Evolutionary conservation across 139 green algal species (phyloP).

Genomic region (Micromonas pusilla): DNA sequence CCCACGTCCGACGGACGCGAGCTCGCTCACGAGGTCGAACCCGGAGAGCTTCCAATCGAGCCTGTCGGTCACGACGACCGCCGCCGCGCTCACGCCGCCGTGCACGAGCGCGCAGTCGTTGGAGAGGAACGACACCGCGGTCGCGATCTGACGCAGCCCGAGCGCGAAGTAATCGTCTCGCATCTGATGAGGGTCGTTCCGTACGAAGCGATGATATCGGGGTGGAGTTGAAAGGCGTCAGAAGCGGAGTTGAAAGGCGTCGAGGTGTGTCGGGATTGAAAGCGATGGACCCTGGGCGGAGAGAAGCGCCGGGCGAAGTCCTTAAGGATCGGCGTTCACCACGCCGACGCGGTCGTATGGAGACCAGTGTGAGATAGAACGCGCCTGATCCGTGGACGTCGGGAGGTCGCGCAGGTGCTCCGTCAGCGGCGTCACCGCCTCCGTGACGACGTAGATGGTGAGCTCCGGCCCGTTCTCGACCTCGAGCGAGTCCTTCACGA

Average conservation of each 20-base stretch:
- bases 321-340: too few species aligned
- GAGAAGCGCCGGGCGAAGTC: too few species aligned
- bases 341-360: too few species aligned
- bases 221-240: too few species aligned
- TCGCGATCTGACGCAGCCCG: conserved; percentile 76
- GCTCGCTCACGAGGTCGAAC: conserved; percentile 85
- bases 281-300: too few species aligned
- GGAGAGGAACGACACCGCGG: conserved; percentile 90
- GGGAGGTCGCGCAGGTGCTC: not conserved
- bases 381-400: not conserved
- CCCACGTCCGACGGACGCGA: conserved; percentile 31
- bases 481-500: conserved; percentile 17
- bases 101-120: conserved; percentile 93
- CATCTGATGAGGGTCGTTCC: conserved; percentile 39
- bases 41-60: conserved; percentile 91
- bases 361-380: conserved; percentile 36
- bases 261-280: too few species aligned
- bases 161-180: conserved; percentile 83
- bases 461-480: conserved; percentile 17
- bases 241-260: too few species aligned
- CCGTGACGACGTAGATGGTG: conserved; percentile 24
- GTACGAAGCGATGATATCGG: conserved; percentile 44
- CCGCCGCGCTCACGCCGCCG: conserved; percentile 73
- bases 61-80: conserved; percentile 77
- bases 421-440: not conserved